Percentiles rank a stretch among this genome's conserved stretches.
Evolutionary conservation across 2,329 filamentous ascomycete species (phyloP).

Genomic region (Fusarium avenaceum): DNA sequence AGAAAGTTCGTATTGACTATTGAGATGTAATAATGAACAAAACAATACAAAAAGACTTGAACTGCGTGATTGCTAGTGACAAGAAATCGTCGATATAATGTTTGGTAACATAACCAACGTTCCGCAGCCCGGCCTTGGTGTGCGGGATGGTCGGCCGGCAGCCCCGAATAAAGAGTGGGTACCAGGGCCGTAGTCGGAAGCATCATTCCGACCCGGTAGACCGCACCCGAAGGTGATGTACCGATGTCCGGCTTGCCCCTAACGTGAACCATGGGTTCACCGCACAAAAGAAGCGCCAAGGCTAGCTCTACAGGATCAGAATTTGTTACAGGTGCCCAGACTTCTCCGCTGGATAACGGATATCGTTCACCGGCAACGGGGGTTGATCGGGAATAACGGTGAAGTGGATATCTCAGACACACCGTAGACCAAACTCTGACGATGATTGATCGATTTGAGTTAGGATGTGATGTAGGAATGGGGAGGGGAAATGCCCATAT

Average conservation of each 20-base stretch:
- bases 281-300: background rate
- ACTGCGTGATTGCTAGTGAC: background rate
- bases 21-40: conserved; percentile 15
- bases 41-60: background rate
- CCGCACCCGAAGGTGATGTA: conserved; percentile 3
- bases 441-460: conserved; percentile 27
- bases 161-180: conserved; percentile 34
- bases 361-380: background rate
- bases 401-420: conserved; percentile 23
- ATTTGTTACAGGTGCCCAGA: background rate
- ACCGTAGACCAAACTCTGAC: background rate
- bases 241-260: background rate
- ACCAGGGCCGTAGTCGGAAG: conserved; percentile 33
- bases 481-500: conserved; percentile 11
- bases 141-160: conserved; percentile 9
- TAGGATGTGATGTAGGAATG: conserved; percentile 8
- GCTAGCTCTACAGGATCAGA: background rate
- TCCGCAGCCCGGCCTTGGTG: background rate
- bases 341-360: conserved; percentile 5
- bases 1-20: conserved; percentile 15
- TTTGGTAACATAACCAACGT: too few species aligned
- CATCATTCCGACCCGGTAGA: conserved; percentile 30
- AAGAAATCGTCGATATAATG: too few species aligned
- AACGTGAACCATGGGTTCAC: background rate
- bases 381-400: conserved; percentile 5